phyloP scores from a whole-genome alignment of 1,284 basidiomycete species.

The Xanthoconium separans region DNA sequence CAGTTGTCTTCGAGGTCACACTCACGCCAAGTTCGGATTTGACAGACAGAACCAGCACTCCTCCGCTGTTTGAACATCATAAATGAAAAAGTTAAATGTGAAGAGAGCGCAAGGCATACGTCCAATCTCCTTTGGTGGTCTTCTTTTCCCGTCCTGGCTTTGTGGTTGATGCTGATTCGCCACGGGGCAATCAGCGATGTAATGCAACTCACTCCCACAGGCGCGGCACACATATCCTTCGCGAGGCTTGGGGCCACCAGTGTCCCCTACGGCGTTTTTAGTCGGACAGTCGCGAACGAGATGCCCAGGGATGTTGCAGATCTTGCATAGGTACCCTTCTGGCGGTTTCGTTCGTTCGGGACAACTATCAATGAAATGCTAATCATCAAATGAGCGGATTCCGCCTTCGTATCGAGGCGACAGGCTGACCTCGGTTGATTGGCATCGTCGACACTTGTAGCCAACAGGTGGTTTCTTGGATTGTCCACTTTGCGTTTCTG shows the following conservation, averaged over 20 bases:
- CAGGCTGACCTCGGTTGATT: conserved; percentile 62
- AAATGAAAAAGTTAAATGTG: not conserved
- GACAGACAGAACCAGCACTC: conserved; percentile 97
- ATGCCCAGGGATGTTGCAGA: conserved; percentile 80
- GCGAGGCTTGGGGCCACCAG: conserved; percentile 75
- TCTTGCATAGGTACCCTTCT: conserved; percentile 83
- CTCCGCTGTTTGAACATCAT: conserved; percentile 51
- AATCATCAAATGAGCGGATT: conserved; percentile 6
- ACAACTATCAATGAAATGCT: conserved; percentile 80
- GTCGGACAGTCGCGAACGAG: conserved; percentile 86
- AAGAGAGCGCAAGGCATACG: conserved; percentile 47
- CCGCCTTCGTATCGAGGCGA: not conserved
- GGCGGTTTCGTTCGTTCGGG: conserved; percentile 73
- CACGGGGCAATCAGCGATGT: conserved; percentile 83
- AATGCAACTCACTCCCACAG: conserved; percentile 82
- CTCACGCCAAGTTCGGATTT: conserved; percentile 84
- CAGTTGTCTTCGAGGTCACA: conserved; percentile 8
- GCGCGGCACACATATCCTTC: conserved; percentile 86
- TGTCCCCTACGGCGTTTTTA: conserved; percentile 70
- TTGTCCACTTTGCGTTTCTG: conserved; percentile 37
- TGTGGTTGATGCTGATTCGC: conserved; percentile 44
- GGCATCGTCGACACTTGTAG: conserved; percentile 77
- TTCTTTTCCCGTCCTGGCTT: conserved; percentile 46
- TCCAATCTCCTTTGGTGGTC: conserved; percentile 74
- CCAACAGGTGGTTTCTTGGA: conserved; percentile 61